Conservation (phyloP, 2,329 filamentous ascomycete species). For the Verticillium isaacii region DNA sequence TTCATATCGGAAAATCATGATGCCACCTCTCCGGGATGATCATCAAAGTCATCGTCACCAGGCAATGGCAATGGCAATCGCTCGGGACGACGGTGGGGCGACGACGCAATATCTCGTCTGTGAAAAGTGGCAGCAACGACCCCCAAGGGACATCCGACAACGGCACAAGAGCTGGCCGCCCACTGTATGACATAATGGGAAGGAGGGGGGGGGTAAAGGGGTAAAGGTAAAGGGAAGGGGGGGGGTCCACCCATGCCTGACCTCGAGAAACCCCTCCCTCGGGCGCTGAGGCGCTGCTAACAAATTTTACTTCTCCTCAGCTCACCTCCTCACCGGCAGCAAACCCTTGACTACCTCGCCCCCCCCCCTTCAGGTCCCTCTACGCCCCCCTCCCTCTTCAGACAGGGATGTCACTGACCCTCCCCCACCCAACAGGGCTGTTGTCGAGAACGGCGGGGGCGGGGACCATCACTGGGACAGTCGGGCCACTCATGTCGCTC, state of each 20-base stretch:
- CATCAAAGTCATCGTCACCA: neutral
- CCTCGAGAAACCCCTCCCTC: too few species aligned
- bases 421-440: conserved; percentile 9
- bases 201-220: too few species aligned
- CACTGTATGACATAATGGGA: neutral
- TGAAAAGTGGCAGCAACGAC: too few species aligned
- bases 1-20: conserved; percentile 57
- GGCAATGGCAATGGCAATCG: neutral
- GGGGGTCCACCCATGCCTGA: too few species aligned
- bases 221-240: too few species aligned
- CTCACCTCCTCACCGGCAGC: neutral
- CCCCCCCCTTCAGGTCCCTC: neutral
- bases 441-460: conserved; percentile 11
- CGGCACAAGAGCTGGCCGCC: neutral
- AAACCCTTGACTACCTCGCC: neutral
- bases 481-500: neutral
- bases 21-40: neutral
- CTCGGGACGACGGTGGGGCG: conserved; percentile 7
- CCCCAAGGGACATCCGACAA: conserved; percentile 6
- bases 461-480: neutral
- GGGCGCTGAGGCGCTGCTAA: neutral
- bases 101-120: neutral
- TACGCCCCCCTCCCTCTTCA: neutral
- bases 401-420: neutral
- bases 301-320: neutral